Base-by-base conservation (phyloP, 2,329 filamentous ascomycete species). In the Claviceps fusiformis region DNA sequence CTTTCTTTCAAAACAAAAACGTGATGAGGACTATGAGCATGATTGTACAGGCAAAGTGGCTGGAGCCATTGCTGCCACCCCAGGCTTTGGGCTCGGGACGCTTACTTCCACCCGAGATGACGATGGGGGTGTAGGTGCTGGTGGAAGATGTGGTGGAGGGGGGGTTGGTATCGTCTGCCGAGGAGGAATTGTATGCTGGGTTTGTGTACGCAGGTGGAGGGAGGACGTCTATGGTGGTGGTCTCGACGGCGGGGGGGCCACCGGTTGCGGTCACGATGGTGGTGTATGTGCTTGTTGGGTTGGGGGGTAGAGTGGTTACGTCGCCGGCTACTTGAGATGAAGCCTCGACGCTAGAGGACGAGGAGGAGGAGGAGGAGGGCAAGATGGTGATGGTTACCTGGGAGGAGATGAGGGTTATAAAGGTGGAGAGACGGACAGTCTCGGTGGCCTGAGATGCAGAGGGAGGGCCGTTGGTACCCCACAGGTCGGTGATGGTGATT, bases 21-120 rank as follows among this genome's bases (percentile, higher is more conserved):
- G 68, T 64, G 52, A 70, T 58, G 49, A 61, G 61, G 13, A 66
- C 67, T 43, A 70, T 56, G 53, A 72, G 59, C 66, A 74, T 66
- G 59, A 72, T 60, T 43, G 64, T 60, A 57, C 67, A 70, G 45
- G 65, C 64, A 31, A 71, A 61, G 54, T 67, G 65, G 57, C 67
- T 64, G 24, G 62, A 63, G 56, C 64, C 62, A 52, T 62, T 68
- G 55, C 60, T 59, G 29, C 59, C 59, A 5, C 63, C 64, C 55
- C 64, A 66, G 37, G 63, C 63, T 45, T 61, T 60, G 39, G 64
- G 67, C 55, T 66, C 62, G 2, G 64, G 62, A 56, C 65, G 64
- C 63, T 68, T 70, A 55, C 59, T 63, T 3, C 63, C 66, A 33
- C 62, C 64, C 31, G 70, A 71, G 50, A 66, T 60, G 50, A 67